Evolutionary conservation across 495 filamentous ascomycete species (phyloP).

Genomic region (Achaetomiella virescens): DNA sequence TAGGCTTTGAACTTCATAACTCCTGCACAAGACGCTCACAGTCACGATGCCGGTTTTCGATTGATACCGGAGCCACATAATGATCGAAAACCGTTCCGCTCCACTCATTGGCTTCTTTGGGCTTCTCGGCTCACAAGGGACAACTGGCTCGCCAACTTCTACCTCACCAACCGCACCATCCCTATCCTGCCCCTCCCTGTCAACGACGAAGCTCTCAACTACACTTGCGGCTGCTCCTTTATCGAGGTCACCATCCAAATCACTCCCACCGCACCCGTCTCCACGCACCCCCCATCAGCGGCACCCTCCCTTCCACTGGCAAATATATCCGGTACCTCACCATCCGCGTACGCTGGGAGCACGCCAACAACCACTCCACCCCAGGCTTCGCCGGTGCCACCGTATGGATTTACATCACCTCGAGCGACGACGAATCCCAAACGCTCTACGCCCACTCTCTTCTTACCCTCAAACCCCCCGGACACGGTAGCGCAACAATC

Average conservation of each 20-base stretch:
- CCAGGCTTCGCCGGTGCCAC: neutral
- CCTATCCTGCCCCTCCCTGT: neutral
- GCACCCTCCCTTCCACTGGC: too few species aligned
- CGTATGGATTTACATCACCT: conserved; percentile 1
- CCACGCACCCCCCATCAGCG: neutral
- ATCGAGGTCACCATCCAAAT: neutral
- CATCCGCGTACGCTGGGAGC: neutral
- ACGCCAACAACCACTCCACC: neutral
- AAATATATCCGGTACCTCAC: neutral
- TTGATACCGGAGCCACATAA: too few species aligned
- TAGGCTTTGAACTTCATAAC: too few species aligned
- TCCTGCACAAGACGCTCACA: too few species aligned
- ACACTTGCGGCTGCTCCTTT: neutral
- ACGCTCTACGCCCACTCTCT: neutral
- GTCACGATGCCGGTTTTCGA: too few species aligned
- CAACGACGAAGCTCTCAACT: neutral
- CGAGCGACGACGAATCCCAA: neutral
- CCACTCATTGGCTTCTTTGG: too few species aligned
- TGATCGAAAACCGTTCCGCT: too few species aligned
- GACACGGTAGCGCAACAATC: neutral
- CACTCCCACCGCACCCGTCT: neutral
- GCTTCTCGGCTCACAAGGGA: neutral
- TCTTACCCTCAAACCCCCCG: neutral
- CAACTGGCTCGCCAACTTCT: conserved; percentile 2
- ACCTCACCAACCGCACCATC: neutral